Evolutionary conservation across 306 rosid species (phyloP), one percentile per base, ranked within the genome.

Genomic region (Argentina anserina): DNA sequence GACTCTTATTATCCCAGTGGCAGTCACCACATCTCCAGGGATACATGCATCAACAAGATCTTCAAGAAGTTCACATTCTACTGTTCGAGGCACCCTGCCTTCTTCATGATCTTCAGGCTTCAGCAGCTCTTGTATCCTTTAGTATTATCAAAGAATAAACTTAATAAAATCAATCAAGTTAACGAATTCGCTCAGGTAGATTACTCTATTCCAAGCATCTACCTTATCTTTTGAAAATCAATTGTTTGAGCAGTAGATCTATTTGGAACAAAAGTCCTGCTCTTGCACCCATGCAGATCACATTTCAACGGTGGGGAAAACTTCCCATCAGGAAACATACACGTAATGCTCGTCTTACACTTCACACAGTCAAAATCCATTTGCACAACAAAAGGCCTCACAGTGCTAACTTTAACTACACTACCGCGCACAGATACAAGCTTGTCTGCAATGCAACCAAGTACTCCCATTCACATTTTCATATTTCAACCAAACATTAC

Each of bases 1-100:
- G 78, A 92, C 97, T 83, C 88, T 88, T 70, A 91, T 85, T 56
- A 91, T 88, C 81, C 98, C 98, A 46, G 93, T 85, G 72, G 89
- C 97, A 72, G 97, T 91, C 84, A 94, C 94, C 80, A 91, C 95
- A 69, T 94, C 96, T 78, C 98, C 97, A 66, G 98, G 97, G 79
- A 91, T 89, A 91, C 98, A 91, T 18, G 87, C 87, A 86, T 91
- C 97, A 80, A 91, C 97, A 70, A 94, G 97, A 80, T 91, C 95
- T 83, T 89, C 89, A 41, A 83, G 82, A 65, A 94, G 92, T 73
- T 94, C 98, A 79, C 97, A 94, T 79, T 94, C 97, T 72, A 94
- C 97, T 67, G 97, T 94, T 72, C 97, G 91, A 78, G 98, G 98
- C 70, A 94, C 89, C 61, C 97, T 83, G 34, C 97, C 98, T 84